A percentile compares a stretch with the other conserved stretches of the same genome.
phyloP scores from a whole-genome alignment of 495 filamentous ascomycete genomes.

The Pseudoneurospora amorphoporcata region DNA sequence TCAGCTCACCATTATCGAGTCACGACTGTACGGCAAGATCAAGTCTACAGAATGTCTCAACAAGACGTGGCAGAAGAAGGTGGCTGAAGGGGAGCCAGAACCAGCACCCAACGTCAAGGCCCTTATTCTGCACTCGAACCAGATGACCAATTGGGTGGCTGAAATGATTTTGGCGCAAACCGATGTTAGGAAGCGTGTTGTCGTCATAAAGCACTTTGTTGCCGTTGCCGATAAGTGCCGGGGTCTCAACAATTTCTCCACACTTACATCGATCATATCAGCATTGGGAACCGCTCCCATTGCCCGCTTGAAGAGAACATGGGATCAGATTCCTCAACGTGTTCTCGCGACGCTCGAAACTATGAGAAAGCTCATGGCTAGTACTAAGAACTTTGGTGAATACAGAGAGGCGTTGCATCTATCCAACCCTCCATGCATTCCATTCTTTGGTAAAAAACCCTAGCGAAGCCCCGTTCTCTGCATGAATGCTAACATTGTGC shows the following conservation, averaged over 20 bases:
- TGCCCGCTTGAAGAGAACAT: slow-evolving; percentile 86
- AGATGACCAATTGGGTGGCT: slow-evolving; percentile 99
- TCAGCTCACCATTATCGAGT: slow-evolving; percentile 94
- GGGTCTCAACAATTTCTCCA: slow-evolving; percentile 89
- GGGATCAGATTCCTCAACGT: slow-evolving; percentile 80
- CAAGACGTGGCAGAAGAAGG: slow-evolving; percentile 97
- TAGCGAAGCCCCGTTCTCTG: slow-evolving; percentile 4
- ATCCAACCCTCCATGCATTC: slow-evolving; percentile 93
- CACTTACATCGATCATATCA: slow-evolving; percentile 95
- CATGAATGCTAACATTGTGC: slow-evolving; percentile 2
- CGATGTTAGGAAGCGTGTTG: slow-evolving; percentile 89
- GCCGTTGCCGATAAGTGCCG: slow-evolving; percentile 98
- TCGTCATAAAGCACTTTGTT: slow-evolving; percentile 98
- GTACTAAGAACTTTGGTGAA: slow-evolving; percentile 96
- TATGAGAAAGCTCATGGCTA: slow-evolving; percentile 92
- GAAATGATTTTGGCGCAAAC: slow-evolving; percentile 95
- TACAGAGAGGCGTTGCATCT: slow-evolving; percentile 87
- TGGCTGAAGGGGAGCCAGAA: slow-evolving; percentile 69
- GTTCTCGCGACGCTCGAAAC: slow-evolving; percentile 70
- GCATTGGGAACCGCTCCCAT: slow-evolving; percentile 90
- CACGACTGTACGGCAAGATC: slow-evolving; percentile 87
- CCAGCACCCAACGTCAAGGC: slow-evolving; percentile 92
- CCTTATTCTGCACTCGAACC: slow-evolving; percentile 93
- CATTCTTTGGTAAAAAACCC: slow-evolving; percentile 76
- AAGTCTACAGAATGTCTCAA: slow-evolving; percentile 91